Evolutionary conservation across 2,329 filamentous ascomycete species (phyloP).

Genomic region (Cercospora sesami): DNA sequence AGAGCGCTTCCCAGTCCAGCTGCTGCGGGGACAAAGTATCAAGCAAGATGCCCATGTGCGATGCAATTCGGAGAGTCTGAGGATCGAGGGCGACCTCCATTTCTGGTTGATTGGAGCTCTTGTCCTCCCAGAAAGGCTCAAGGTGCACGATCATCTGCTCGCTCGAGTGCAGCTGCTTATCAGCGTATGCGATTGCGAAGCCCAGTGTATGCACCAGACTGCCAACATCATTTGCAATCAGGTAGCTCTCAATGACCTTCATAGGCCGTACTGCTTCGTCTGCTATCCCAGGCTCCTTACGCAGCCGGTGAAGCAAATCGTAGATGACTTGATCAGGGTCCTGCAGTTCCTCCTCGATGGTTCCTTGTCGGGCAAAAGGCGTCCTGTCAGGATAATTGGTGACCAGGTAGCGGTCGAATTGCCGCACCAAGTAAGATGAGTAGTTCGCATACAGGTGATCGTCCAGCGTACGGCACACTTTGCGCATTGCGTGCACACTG

Average conservation of each 20-base stretch:
- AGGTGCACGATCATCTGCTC: constrained; percentile 32
- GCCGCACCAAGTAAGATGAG: constrained; percentile 77
- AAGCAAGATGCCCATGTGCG: constrained; percentile 65
- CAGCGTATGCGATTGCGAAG: constrained; percentile 44
- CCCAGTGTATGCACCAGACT: constrained; percentile 49
- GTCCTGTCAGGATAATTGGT: constrained; percentile 56
- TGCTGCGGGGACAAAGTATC: constrained; percentile 48
- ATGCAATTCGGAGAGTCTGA: constrained; percentile 47
- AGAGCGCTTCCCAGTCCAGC: constrained; percentile 46
- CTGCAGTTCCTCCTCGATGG: constrained; percentile 65
- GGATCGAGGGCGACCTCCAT: constrained; percentile 42
- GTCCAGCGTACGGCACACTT: constrained; percentile 76
- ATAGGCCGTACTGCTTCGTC: constrained; percentile 64
- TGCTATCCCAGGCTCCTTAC: constrained; percentile 56
- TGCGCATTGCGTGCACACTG: constrained; percentile 73
- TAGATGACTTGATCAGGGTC: constrained; percentile 43
- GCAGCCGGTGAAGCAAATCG: constrained; percentile 62
- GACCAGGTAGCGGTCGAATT: constrained; percentile 72
- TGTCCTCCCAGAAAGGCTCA: constrained; percentile 23
- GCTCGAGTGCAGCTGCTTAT: constrained; percentile 30
- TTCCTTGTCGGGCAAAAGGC: constrained; percentile 58
- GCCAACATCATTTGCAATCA: constrained; percentile 63
- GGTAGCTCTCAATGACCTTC: constrained; percentile 74
- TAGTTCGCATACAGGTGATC: constrained; percentile 85
- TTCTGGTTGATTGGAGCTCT: constrained; percentile 30